These are phyloP conservation scores for Remersonia thermophila DNA, from an alignment of 2,329 filamentous ascomycete species.

Conservation along the genomic window DNA sequence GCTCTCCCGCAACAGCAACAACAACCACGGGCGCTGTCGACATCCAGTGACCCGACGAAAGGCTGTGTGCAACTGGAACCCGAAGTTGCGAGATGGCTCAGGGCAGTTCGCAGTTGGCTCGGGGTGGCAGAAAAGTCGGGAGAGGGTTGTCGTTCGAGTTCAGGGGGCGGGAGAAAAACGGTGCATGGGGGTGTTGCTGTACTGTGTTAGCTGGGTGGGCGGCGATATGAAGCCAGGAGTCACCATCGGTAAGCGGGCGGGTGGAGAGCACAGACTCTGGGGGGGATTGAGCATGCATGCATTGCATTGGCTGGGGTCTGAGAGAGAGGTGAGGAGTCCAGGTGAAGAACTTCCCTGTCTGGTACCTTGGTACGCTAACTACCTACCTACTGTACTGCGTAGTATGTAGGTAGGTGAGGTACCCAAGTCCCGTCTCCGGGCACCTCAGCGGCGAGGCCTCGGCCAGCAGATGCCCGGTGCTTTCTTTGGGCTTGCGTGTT, in stretches of 20 bases:
- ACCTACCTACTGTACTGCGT: no score
- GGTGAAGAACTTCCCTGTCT: no score
- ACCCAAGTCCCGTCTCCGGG: no score
- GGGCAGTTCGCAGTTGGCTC: constrained; percentile 5
- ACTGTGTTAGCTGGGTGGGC: constrained; percentile 2
- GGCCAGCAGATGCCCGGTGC: no score
- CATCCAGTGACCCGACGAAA: neutral
- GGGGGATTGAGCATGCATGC: constrained; percentile 1
- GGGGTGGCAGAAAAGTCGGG: constrained; percentile 7
- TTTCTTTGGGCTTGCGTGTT: no score
- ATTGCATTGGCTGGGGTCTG: neutral
- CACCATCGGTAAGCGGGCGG: constrained; percentile 4
- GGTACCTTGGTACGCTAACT: no score
- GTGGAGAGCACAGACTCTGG: constrained; percentile 3
- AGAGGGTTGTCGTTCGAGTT: constrained; percentile 15
- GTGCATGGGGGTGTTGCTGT: constrained; percentile 10
- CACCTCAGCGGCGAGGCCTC: no score
- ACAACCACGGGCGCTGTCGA: constrained; percentile 2
- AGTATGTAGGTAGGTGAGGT: no score
- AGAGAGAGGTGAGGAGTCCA: no score
- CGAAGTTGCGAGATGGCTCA: constrained; percentile 20
- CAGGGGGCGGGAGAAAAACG: constrained; percentile 16
- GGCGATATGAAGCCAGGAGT: constrained; percentile 10
- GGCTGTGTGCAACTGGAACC: constrained; percentile 14
- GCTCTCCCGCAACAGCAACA: constrained; percentile 2